Evolutionary conservation across 148 eudicot species (phyloP).

Genomic region (Talinum fruticosum): DNA sequence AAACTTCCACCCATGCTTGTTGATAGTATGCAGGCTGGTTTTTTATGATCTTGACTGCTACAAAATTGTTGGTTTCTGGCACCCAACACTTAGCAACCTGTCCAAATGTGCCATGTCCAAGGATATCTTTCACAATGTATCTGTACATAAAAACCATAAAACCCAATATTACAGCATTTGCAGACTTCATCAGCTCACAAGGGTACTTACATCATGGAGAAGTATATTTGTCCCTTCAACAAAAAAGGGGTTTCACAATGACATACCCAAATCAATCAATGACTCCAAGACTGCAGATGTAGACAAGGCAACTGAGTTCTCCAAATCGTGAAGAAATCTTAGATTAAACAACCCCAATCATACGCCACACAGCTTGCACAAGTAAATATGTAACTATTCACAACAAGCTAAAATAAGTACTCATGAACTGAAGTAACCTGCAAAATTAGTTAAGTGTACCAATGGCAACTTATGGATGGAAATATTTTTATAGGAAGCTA

Average conservation of each 20-base stretch:
- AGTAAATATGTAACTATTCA: background rate
- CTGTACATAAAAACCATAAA: constrained; percentile 37
- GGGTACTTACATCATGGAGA: background rate
- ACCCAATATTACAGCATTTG: background rate
- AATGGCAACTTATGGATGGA: too few species aligned
- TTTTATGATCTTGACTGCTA: constrained; percentile 89
- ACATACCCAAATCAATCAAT: background rate
- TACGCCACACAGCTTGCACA: background rate
- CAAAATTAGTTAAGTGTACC: background rate
- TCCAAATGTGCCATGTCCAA: constrained; percentile 99
- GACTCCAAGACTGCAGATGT: background rate
- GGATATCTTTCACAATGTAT: constrained; percentile 89
- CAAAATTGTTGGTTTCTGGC: constrained; percentile 69
- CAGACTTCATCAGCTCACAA: background rate
- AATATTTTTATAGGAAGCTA: background rate
- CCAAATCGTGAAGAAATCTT: background rate
- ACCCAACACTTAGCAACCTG: constrained; percentile 99
- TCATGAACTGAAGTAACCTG: background rate
- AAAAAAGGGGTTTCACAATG: background rate
- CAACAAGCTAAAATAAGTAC: background rate
- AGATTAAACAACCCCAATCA: background rate
- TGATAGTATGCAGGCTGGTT: constrained; percentile 97
- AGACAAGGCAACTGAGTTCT: background rate
- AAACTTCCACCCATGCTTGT: constrained; percentile 94
- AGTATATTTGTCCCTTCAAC: background rate